Percentiles rank a stretch among this genome's conserved stretches.
phyloP scores from a whole-genome alignment of 176 grass and related monocot species.

The Cenchrus fungigraminus region DNA sequence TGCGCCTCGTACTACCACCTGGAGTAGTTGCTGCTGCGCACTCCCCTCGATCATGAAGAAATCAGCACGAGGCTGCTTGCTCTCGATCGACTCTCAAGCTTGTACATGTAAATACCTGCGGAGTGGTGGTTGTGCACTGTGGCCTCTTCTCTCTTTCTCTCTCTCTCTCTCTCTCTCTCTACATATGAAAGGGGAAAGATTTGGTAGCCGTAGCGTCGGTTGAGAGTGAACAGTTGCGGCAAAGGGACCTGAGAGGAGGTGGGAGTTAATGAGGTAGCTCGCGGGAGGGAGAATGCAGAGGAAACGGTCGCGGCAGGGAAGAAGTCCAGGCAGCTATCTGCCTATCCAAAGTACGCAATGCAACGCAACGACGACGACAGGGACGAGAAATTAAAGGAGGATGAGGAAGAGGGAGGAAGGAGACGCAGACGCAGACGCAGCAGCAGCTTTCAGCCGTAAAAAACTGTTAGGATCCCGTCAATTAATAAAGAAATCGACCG shows the following conservation, averaged over 20 bases:
- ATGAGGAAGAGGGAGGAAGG: fast-evolving
- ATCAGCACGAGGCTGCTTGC: background rate
- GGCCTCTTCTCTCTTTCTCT: background rate
- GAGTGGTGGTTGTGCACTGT: background rate
- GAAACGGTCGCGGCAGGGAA: slow-evolving; percentile 32
- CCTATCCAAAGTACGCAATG: background rate
- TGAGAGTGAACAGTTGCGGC: background rate
- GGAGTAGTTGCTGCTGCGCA: too few relatives aligned
- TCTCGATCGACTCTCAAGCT: background rate
- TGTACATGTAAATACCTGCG: background rate
- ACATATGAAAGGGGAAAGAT: background rate
- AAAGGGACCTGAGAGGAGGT: too few relatives aligned
- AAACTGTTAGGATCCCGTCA: background rate
- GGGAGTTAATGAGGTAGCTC: background rate
- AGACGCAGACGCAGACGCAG: background rate
- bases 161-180: background rate
- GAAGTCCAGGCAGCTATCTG: slow-evolving; percentile 30
- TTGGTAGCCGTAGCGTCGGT: background rate
- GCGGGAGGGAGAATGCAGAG: background rate
- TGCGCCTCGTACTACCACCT: background rate
- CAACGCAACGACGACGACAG: slow-evolving; percentile 25
- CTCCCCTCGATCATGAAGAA: background rate
- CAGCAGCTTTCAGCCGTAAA: background rate
- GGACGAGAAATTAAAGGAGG: background rate
- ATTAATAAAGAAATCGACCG: background rate